Percentiles rank a stretch among this genome's conserved stretches.
These are phyloP conservation scores for Myriosclerotinia duriaeana DNA, from an alignment of 2,329 filamentous ascomycete genomes.

Conservation along the genomic window DNA sequence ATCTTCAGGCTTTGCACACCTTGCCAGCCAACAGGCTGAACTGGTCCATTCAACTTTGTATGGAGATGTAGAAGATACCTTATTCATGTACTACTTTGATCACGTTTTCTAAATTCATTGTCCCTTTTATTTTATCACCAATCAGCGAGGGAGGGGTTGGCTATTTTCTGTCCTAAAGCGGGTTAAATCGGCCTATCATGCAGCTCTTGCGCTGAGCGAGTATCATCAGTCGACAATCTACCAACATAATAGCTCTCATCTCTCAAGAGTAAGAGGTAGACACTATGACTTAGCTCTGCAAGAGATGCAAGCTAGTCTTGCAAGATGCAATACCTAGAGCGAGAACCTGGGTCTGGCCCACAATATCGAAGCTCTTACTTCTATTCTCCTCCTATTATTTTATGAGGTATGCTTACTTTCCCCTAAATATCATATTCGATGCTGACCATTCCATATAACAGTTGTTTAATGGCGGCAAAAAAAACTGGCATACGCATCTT, in stretches of 20 bases:
- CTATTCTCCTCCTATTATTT: neutral
- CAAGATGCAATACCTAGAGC: neutral
- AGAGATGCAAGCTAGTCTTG: neutral
- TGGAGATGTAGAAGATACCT: neutral
- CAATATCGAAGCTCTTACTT: slow-evolving; percentile 2
- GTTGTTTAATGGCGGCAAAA: neutral
- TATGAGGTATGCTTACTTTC: neutral
- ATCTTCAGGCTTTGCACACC: too few relatives aligned
- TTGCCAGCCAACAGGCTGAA: neutral
- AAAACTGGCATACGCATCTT: slow-evolving; percentile 1
- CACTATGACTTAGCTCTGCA: neutral
- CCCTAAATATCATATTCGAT: neutral
- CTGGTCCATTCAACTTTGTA: neutral
- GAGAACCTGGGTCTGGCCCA: neutral
- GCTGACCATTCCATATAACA: neutral
- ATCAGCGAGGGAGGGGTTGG: neutral
- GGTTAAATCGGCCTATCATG: neutral
- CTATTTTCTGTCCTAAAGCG: neutral
- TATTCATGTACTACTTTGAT: slow-evolving; percentile 4
- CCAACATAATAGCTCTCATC: neutral
- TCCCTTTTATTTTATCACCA: neutral
- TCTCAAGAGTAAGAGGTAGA: neutral
- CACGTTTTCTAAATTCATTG: slow-evolving; percentile 5
- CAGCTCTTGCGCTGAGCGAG: neutral
- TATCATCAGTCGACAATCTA: neutral